These are phyloP conservation scores for Coemansia sp. DNA, from an alignment of 192 early-diverging fungal species.

Conservation along the genomic window DNA sequence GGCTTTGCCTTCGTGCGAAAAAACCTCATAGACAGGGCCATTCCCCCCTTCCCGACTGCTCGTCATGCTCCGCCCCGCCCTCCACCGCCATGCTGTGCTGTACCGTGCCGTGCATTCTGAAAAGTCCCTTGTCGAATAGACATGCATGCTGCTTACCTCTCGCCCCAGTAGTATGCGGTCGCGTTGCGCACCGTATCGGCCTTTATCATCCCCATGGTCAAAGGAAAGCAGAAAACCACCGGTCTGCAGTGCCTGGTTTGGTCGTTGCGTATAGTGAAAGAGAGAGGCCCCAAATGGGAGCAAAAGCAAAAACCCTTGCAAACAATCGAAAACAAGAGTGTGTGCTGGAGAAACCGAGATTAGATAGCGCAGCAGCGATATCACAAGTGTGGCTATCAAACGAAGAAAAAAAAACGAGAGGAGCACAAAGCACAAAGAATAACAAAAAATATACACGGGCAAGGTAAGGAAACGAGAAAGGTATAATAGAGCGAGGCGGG, in stretches of 20 bases:
- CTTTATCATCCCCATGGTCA: slow-evolving; percentile 49
- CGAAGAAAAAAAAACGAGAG: background rate
- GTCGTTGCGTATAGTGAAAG: background rate
- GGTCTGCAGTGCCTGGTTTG: background rate
- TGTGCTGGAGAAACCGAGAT: background rate
- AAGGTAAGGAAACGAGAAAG: background rate
- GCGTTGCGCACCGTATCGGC: slow-evolving; percentile 30
- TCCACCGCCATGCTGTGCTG: no score
- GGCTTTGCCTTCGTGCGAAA: background rate
- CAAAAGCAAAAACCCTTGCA: background rate
- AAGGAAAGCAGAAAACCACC: background rate
- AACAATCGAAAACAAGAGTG: background rate
- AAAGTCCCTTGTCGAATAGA: background rate
- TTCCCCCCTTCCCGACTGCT: no score
- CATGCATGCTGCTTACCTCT: slow-evolving; percentile 30
- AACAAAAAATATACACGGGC: background rate
- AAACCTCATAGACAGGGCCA: background rate
- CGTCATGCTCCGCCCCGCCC: background rate
- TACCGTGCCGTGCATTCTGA: no score
- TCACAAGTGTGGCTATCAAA: background rate
- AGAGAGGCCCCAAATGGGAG: background rate
- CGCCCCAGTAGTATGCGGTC: slow-evolving; percentile 46
- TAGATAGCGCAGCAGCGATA: background rate
- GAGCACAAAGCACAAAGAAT: background rate
- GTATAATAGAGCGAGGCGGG: background rate